phyloP scores from a whole-genome alignment of 257 asterid species.

The Penstemon davidsonii region DNA sequence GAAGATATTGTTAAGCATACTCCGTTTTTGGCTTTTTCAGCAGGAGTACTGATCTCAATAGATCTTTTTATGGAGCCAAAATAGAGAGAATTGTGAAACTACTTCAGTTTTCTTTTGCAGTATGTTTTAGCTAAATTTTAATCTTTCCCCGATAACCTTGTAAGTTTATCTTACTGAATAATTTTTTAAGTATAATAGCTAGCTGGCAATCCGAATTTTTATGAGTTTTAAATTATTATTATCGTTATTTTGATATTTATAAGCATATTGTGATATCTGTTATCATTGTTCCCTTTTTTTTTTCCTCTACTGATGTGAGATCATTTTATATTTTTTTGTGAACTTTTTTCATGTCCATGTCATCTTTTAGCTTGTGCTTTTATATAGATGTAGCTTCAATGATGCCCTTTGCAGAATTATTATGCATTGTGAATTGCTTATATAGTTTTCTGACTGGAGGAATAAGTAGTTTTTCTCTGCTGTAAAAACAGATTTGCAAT shows the following conservation, averaged over 20 bases:
- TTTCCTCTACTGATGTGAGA: not conserved
- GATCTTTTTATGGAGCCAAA: too few relatives aligned
- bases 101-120: too few relatives aligned
- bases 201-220: not conserved
- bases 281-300: not conserved
- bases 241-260: not conserved
- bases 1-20: not conserved
- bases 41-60: not conserved
- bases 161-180: not conserved
- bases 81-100: too few relatives aligned
- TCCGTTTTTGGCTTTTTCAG: conserved; percentile 7
- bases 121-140: not conserved
- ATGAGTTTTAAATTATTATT: not conserved
- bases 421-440: conserved; percentile 8
- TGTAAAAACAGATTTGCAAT: conserved; percentile 68
- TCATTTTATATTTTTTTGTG: not conserved
- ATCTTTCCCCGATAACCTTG: not conserved
- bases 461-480: not conserved
- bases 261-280: not conserved
- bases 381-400: conserved; percentile 3
- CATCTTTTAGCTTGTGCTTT: not conserved
- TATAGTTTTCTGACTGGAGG: conserved; percentile 23
- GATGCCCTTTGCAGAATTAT: not conserved
- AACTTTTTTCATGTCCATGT: not conserved
- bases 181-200: not conserved